Evolutionary conservation across 2,329 filamentous ascomycete species (phyloP).

Genomic region (Cyclaneusma minus): DNA sequence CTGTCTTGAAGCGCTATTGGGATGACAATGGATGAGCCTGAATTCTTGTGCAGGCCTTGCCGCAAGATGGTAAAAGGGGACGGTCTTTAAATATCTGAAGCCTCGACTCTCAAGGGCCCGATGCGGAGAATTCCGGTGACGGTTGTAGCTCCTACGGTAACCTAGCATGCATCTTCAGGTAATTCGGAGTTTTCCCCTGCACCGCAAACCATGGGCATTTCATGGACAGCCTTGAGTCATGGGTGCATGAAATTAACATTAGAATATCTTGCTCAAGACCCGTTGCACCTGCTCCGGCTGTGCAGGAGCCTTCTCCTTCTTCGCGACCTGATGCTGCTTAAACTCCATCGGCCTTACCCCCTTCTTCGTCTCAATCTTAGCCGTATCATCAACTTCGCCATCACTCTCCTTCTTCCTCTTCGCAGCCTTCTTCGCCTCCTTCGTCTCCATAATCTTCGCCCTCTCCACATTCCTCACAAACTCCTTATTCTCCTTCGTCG

Average conservation of each 20-base stretch:
- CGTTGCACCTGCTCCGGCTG: constrained; percentile 41
- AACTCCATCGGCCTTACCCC: constrained; percentile 51
- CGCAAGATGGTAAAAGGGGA: too few relatives aligned
- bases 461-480: constrained; percentile 43
- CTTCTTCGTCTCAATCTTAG: constrained; percentile 48
- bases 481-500: constrained; percentile 59
- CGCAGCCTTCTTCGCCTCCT: constrained; percentile 31
- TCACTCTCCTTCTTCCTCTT: constrained; percentile 24
- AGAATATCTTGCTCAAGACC: constrained; percentile 61
- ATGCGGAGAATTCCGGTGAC: too few relatives aligned
- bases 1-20: too few relatives aligned
- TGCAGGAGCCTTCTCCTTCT: constrained; percentile 27
- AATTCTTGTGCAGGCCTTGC: too few relatives aligned
- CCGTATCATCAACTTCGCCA: constrained; percentile 38
- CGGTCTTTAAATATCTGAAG: too few relatives aligned
- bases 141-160: too few relatives aligned
- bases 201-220: too few relatives aligned
- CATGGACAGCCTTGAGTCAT: too few relatives aligned
- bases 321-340: constrained; percentile 46
- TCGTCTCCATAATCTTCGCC: constrained; percentile 10
- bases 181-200: too few relatives aligned
- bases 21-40: too few relatives aligned
- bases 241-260: constrained; percentile 2
- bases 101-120: too few relatives aligned
- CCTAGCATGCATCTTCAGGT: too few relatives aligned